Evolutionary conservation across 2,329 filamentous ascomycete species (phyloP).

Genomic region (Gyromitra esculenta): DNA sequence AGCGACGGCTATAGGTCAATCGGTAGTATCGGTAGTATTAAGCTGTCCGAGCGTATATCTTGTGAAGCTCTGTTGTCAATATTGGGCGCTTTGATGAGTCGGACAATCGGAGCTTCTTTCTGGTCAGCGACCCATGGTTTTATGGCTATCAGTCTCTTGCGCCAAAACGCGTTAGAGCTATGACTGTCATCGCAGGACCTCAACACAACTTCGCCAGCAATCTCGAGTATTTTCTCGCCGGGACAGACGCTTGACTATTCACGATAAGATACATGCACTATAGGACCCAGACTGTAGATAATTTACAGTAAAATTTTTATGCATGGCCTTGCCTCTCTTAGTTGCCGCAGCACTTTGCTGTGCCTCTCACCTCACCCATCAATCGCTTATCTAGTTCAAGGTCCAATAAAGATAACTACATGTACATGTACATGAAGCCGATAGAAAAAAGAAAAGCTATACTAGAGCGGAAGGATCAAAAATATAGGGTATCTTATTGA

Average conservation of each 20-base stretch:
- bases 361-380: not conserved
- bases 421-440: not conserved
- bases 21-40: conserved; percentile 10
- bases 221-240: not conserved
- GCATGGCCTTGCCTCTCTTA: conserved; percentile 23
- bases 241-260: not conserved
- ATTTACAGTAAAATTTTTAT: conserved; percentile 2
- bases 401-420: not conserved
- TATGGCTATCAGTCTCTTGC: conserved; percentile 5
- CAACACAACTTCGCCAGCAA: conserved; percentile 7
- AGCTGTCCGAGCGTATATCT: conserved; percentile 7
- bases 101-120: not conserved
- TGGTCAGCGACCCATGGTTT: not conserved
- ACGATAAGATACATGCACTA: not conserved
- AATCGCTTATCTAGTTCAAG: not conserved
- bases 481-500: not conserved
- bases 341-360: conserved; percentile 3
- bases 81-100: not conserved
- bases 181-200: not conserved
- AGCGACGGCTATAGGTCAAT: conserved; percentile 17
- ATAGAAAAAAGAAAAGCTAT: not conserved
- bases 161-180: conserved; percentile 4
- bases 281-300: conserved; percentile 3
- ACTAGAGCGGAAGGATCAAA: not conserved
- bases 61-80: conserved; percentile 6